Conservation (phyloP, 257 asterid species). For the Petrea volubilis region DNA sequence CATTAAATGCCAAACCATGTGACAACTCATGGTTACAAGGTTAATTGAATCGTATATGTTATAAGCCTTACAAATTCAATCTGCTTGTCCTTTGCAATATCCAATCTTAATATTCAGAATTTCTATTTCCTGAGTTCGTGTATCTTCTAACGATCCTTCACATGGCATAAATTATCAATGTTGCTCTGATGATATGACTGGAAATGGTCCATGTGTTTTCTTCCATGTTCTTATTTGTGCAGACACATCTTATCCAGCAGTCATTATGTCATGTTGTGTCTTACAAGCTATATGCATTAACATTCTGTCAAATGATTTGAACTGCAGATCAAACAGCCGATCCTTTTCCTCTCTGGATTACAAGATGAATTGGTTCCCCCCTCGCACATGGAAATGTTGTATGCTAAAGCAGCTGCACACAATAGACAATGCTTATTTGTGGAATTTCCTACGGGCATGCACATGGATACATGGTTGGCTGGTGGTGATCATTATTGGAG, state of each 20-base stretch:
- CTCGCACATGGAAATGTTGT: slow-evolving; percentile 86
- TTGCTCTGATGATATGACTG: not conserved
- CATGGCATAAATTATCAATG: not conserved
- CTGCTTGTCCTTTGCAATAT: too few species aligned
- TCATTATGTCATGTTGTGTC: not conserved
- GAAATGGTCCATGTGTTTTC: not conserved
- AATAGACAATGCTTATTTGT: slow-evolving; percentile 72
- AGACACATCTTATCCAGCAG: not conserved
- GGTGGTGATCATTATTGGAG: slow-evolving; percentile 95
- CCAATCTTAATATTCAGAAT: too few species aligned
- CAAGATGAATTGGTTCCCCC: slow-evolving; percentile 99
- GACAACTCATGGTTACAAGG: too few species aligned
- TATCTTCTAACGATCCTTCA: not conserved
- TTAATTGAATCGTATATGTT: too few species aligned
- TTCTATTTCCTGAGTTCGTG: not conserved
- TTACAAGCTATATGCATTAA: not conserved
- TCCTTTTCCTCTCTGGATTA: slow-evolving; percentile 90
- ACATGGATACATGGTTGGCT: slow-evolving; percentile 91
- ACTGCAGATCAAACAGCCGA: slow-evolving; percentile 80
- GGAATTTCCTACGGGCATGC: slow-evolving; percentile 91
- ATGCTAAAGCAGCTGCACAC: slow-evolving; percentile 92
- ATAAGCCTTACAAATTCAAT: too few species aligned
- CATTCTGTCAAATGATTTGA: slow-evolving; percentile 12
- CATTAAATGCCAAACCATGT: too few species aligned
- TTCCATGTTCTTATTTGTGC: not conserved